Percentiles rank a stretch among this genome's conserved stretches.
phyloP scores from a whole-genome alignment of 768 basidiomycete species.

The Mycena rebaudengoi region DNA sequence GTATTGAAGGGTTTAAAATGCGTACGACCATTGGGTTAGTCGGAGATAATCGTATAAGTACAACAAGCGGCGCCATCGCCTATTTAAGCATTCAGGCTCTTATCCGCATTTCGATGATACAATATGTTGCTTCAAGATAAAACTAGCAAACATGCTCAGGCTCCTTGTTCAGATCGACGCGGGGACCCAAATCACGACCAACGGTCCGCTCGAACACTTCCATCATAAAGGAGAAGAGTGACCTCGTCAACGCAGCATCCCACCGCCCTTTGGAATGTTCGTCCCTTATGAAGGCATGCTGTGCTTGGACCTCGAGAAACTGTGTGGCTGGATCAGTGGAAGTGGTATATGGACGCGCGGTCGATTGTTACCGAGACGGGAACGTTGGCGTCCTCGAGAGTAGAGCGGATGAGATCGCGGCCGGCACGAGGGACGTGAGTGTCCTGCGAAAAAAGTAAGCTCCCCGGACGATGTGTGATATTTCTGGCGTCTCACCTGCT shows the following conservation, averaged over 20 bases:
- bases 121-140: too few species aligned
- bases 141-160: conserved; percentile 82
- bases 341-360: neutral
- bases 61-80: too few species aligned
- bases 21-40: too few species aligned
- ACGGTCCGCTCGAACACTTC: conserved; percentile 93
- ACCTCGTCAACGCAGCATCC: conserved; percentile 91
- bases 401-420: conserved; percentile 83
- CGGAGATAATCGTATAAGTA: too few species aligned
- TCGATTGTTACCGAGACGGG: conserved; percentile 65
- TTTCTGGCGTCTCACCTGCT: conserved; percentile 62
- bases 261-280: conserved; percentile 93
- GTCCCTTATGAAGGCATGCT: conserved; percentile 96
- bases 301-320: conserved; percentile 96
- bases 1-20: too few species aligned
- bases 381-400: conserved; percentile 83
- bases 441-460: conserved; percentile 56
- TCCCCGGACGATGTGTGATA: conserved; percentile 1
- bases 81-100: too few species aligned
- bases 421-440: conserved; percentile 93
- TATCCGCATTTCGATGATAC: too few species aligned
- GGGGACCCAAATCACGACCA: conserved; percentile 84
- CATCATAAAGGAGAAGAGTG: conserved; percentile 86
- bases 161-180: conserved; percentile 49
- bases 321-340: conserved; percentile 37